Evolutionary conservation across 441 rosid genomes (phyloP), one percentile per base, ranked within the genome.

Genomic region (Breynia disticha): DNA sequence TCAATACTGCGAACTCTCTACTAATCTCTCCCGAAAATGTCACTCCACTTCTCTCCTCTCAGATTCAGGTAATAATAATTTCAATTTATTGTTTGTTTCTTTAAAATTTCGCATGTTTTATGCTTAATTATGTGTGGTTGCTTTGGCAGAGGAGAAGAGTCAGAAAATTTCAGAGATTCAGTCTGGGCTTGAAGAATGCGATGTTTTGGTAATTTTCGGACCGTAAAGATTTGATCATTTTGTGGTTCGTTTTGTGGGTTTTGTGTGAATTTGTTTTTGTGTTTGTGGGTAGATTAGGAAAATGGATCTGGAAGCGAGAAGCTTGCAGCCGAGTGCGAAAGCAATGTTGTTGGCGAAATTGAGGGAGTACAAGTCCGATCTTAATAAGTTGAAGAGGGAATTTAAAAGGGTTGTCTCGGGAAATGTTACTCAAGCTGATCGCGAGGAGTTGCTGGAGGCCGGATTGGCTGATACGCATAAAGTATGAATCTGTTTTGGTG

Each of bases 291-390:
- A 90, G 97, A 77, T 86, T 64, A 74, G 86, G 60, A 87, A 87
- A 68, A 84, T 90, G 96, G 97, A 90, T 71, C 76, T 82, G 11
- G 96, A 87, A 70, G 97, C 95, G 6, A 84, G 96, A 72, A 82
- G 80, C 63, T 77, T 90, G 56, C 87, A 65, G 39, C 90, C 97
- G 32, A 78, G 70, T 72, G 60, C 77, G 17, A 90, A 83, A 68
- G 80, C 83, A 21, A 69, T 58, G 42, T 91, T 87, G 69, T 89
- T 90, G 55, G 67, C 83, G 50, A 90, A 90, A 73, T 38, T 90
- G 49, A 69, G 95, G 74, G 97, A 90, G 66, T 87, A 82, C 57
- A 90, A 84, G 62, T 79, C 97, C 12, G 97, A 90, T 79, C 71
- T 87, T 18, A 87, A 82, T 91, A 84, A 87, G 72, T 71, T 90